Base-by-base conservation (phyloP, 2,329 filamentous ascomycete genomes). In the Aspergillus ibericus region DNA sequence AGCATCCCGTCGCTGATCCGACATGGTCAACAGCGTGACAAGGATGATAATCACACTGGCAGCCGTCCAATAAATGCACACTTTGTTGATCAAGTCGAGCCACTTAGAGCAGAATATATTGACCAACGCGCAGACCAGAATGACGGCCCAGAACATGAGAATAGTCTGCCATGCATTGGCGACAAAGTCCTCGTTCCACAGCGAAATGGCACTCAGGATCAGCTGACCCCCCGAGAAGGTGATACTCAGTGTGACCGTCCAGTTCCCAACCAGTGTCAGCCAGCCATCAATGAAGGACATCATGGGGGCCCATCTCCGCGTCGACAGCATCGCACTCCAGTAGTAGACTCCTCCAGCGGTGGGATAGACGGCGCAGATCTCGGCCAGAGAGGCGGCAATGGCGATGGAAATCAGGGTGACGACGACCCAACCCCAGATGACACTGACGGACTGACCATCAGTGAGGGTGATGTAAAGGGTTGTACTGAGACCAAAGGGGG, bases 211-310 rank as follows among this genome's bases (percentile, higher is more conserved):
- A 51, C 82, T 85, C 18, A 90, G 78, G 57, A 89, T 85, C 22
- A 89, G 83, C 63, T 92, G 84, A 0, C 87, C 89, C 3, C 90
- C 91, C 6, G 82, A 84, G 68, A 91, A 91, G 70, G 89, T 90
- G 74, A 91, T 90, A 38, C 80, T 83, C 16, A 85, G 74, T 0
- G 83, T 85, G 27, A 85, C 82, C 0, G 88, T 90, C 88, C 88
- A 91, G 71, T 91, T 91, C 0, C 88, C 88, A 2, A 91, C 87
- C 0, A 91, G 78, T 0, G 87, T 89, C 55, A 89, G 71, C 88
- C 88, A 91, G 13, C 88, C 88, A 5, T 87, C 88, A 27, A 89
- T 84, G 80, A 87, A 91, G 9, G 82, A 85, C 49, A 88, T 85
- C 54, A 90, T 80, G 2, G 87, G 87, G 4, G 87, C 86, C 78